Conservation (phyloP, 345 rosid genomes). For the Arabidopsis arenosa region DNA sequence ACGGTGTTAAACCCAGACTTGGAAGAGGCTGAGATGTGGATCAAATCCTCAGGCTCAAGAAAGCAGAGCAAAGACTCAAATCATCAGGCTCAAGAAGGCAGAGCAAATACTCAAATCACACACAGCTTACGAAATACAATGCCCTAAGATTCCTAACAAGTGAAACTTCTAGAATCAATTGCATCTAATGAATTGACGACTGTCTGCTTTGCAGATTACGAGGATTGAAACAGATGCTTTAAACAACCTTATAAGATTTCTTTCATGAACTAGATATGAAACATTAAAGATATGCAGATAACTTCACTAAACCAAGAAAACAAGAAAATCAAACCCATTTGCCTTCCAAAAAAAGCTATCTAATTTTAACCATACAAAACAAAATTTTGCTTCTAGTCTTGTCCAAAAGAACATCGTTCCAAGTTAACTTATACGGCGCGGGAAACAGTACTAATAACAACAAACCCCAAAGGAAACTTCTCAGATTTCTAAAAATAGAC, state of each 20-base stretch:
- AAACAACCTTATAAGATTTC: not conserved
- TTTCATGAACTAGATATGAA: not conserved
- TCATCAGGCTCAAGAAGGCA: slow-evolving; percentile 8
- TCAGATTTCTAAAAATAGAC: slow-evolving; percentile 11
- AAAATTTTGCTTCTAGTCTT: not conserved
- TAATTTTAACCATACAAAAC: not conserved
- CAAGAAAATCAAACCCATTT: slow-evolving; percentile 4
- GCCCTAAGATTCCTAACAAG: not conserved
- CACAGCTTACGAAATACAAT: not conserved
- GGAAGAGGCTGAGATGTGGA: slow-evolving; percentile 6
- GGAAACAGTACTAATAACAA: slow-evolving; percentile 14
- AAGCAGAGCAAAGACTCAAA: slow-evolving; percentile 17
- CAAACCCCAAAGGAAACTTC: not conserved
- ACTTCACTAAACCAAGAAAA: slow-evolving; percentile 21
- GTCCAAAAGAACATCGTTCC: slow-evolving; percentile 16
- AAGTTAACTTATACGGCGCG: slow-evolving; percentile 23
- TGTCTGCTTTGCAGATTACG: not conserved
- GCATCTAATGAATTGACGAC: not conserved
- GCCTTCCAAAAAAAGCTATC: not conserved
- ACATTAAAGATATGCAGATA: not conserved
- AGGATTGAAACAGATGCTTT: not conserved
- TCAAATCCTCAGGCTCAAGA: not conserved
- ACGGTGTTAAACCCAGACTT: not conserved
- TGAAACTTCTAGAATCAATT: not conserved
- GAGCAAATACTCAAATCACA: not conserved